Conservation (phyloP, 257 asterid genomes). For the Solanum infundibuliforme region DNA sequence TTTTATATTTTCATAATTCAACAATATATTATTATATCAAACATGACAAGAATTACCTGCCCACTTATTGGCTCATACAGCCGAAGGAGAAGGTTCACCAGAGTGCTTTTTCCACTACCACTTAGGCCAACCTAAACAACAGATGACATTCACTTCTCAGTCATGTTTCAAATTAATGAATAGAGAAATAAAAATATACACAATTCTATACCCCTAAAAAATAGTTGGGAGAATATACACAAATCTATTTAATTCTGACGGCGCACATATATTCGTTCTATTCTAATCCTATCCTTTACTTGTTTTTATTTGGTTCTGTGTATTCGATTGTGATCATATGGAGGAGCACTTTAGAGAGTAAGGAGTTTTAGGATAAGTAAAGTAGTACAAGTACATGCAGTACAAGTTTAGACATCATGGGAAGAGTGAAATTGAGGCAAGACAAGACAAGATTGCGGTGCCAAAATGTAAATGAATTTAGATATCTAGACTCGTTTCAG, state of each 20-base stretch:
- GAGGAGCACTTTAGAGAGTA: neutral
- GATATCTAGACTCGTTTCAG: neutral
- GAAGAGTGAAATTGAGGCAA: neutral
- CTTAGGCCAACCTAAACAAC: constrained; percentile 75
- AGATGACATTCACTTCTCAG: neutral
- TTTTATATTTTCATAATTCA: neutral
- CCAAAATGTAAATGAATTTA: neutral
- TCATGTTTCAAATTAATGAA: neutral
- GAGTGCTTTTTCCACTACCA: constrained; percentile 96
- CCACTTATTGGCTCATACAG: constrained; percentile 91
- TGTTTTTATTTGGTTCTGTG: neutral
- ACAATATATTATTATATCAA: neutral
- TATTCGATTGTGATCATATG: neutral
- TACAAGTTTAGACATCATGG: neutral
- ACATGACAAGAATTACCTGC: constrained; percentile 42
- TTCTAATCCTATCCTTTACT: neutral
- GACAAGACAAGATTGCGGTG: neutral
- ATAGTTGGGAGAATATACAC: neutral
- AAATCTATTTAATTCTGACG: neutral
- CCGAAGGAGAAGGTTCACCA: constrained; percentile 87
- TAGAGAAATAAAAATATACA: neutral
- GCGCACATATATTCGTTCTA: neutral
- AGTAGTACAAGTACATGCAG: neutral
- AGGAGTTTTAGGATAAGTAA: neutral
- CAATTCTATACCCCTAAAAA: neutral